Conservation (phyloP, 2,329 filamentous ascomycete genomes). For the Paecilomyces sp. region DNA sequence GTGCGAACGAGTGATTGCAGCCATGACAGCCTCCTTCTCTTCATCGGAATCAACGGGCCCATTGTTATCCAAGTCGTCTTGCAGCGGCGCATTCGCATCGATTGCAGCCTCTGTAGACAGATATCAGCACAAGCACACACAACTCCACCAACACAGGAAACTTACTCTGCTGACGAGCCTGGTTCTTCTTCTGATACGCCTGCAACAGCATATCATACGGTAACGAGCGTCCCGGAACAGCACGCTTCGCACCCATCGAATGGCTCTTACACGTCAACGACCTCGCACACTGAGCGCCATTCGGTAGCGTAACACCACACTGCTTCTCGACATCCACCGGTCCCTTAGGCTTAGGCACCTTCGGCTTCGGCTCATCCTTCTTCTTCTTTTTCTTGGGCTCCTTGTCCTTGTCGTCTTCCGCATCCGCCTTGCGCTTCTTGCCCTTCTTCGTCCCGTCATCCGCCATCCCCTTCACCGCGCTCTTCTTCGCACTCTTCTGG, state of each 20-base stretch:
- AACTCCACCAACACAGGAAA: slow-evolving; percentile 12
- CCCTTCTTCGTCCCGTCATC: slow-evolving; percentile 55
- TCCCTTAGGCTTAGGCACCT: slow-evolving; percentile 77
- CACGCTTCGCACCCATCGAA: slow-evolving; percentile 87
- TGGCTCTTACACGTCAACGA: slow-evolving; percentile 92
- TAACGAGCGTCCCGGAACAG: slow-evolving; percentile 75
- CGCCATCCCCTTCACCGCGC: slow-evolving; percentile 42
- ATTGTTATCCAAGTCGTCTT: slow-evolving; percentile 76
- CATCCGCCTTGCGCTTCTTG: slow-evolving; percentile 72
- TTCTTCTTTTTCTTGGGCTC: slow-evolving; percentile 87
- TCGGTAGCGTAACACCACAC: slow-evolving; percentile 79
- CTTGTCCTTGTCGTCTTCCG: slow-evolving; percentile 63
- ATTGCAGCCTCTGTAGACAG: slow-evolving; percentile 70
- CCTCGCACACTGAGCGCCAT: slow-evolving; percentile 78
- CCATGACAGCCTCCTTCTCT: slow-evolving; percentile 85
- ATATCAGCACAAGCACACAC: background rate
- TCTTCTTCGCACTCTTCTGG: slow-evolving; percentile 62
- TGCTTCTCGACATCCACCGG: slow-evolving; percentile 92
- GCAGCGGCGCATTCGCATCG: slow-evolving; percentile 84
- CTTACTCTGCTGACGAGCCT: slow-evolving; percentile 93
- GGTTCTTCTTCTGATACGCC: slow-evolving; percentile 94
- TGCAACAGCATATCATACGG: slow-evolving; percentile 89
- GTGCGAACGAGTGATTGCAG: slow-evolving; percentile 64
- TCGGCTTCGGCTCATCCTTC: slow-evolving; percentile 83
- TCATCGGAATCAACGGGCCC: slow-evolving; percentile 88